Conservation (phyloP, 164 flowering plant species). For the Dillenia suffruticosa region DNA sequence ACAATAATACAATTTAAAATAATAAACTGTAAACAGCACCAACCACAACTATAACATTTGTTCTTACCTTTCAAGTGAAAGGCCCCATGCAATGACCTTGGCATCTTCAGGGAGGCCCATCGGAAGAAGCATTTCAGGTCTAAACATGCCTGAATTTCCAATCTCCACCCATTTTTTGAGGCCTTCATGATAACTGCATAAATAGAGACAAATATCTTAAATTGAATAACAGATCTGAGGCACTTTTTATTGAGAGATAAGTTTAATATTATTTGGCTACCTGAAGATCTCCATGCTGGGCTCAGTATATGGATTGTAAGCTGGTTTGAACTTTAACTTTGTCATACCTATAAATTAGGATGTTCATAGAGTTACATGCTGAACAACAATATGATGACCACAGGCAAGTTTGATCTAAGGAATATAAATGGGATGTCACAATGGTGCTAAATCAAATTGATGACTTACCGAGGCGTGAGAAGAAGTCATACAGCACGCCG, state of each 20-base stretch:
- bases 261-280: conserved; percentile 21
- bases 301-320: conserved; percentile 96
- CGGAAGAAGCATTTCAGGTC: conserved; percentile 97
- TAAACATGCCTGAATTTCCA: conserved; percentile 97
- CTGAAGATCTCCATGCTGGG: conserved; percentile 99
- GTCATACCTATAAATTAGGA: conserved; percentile 62
- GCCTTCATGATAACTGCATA: conserved; percentile 85
- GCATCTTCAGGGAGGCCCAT: conserved; percentile 99
- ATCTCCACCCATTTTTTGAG: conserved; percentile 92
- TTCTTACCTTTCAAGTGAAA: conserved; percentile 87
- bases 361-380: neutral
- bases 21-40: too few relatives aligned
- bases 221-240: too few relatives aligned
- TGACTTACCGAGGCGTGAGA: conserved; percentile 72
- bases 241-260: too few relatives aligned
- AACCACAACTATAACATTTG: too few relatives aligned
- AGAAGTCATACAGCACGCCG: conserved; percentile 85
- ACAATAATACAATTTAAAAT: too few relatives aligned
- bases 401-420: too few relatives aligned
- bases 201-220: neutral
- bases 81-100: conserved; percentile 95
- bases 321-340: conserved; percentile 83
- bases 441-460: neutral
- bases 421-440: too few relatives aligned
- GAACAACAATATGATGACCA: too few relatives aligned